Percentiles rank a stretch among this genome's conserved stretches.
Conservation (phyloP, 225 moss, liverwort and hornwort species). For the Polytrichum formosum region DNA sequence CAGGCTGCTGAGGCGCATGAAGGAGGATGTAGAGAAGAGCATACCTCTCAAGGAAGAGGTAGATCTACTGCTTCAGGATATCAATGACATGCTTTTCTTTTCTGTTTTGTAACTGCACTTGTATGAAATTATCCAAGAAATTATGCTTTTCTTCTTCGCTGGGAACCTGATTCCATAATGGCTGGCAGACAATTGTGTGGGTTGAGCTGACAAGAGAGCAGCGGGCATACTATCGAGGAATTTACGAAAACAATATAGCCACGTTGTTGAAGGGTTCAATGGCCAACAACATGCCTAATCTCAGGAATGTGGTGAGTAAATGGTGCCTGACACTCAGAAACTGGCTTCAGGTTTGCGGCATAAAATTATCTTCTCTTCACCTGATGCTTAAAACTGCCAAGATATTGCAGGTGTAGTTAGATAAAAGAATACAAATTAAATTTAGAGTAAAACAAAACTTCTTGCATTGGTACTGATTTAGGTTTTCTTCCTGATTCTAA, state of each 20-base stretch:
- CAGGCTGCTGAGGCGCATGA: conserved; percentile 75
- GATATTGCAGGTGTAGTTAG: no score
- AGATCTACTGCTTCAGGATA: neutral
- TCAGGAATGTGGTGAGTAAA: conserved; percentile 65
- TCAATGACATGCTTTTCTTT: neutral
- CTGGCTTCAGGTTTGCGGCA: no score
- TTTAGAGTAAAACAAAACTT: no score
- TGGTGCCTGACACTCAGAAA: neutral
- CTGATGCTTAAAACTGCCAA: no score
- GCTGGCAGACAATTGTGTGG: conserved; percentile 79
- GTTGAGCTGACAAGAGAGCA: conserved; percentile 78
- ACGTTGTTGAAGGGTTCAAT: conserved; percentile 63
- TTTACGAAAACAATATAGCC: conserved; percentile 61
- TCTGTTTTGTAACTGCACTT: neutral
- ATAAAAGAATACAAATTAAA: no score
- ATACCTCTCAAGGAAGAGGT: conserved; percentile 91
- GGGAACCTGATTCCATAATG: neutral
- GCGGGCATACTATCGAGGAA: conserved; percentile 60
- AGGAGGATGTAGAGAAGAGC: conserved; percentile 84
- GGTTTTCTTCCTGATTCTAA: no score
- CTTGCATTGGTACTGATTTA: no score
- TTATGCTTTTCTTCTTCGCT: neutral
- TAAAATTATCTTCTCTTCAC: no score
- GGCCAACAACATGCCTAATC: conserved; percentile 52
- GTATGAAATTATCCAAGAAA: neutral